Base-by-base conservation (phyloP, 768 basidiomycete genomes). In the Termitomyces sp. region DNA sequence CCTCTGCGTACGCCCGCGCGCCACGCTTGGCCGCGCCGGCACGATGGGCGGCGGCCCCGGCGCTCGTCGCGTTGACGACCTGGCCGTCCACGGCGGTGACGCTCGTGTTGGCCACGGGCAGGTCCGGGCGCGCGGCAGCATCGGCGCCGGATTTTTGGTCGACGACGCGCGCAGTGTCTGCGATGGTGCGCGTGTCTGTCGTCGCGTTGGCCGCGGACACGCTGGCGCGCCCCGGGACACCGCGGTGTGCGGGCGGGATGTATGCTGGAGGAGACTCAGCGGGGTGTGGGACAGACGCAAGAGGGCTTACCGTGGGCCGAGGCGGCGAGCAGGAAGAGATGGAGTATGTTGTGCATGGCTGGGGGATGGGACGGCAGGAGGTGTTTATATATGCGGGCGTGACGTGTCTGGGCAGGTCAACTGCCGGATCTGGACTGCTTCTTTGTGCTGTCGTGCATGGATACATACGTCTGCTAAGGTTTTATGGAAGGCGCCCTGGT, bases 61-160 rank as follows among this genome's bases (percentile, higher is more conserved):
- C 24, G 9, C 41, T 50, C 16, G 53, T 47, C 16, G 20, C 33
- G n/a, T 42, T 50, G 8, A 70, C 68, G 22, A 80, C 59, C 29
- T 68, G 54, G 8, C 80, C 80, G 62, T 81, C 78, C 37, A 79
- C 59, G 3, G 78, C 79, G 33, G 79, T 80, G 54, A 81, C 67
- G 1, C 62, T 59, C 0, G 77, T 78, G 2, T 69, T 66, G 0
- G 71, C 63, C 29, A 74, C 67, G 16, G 76, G 74, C 7, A 69
- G 68, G 56, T 76, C 62, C 0, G 78, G 77, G 0, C 61, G 66
- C 1, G 65, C 57, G 33, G 66, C 65, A 31, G 62, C 62, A 2
- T 59, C 58, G 0, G 74, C 72, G 4, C 75, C 72, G 2, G 65
- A 56, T 59, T 78, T 79, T 65, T 78, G 77, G 62, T 76, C 66